Evolutionary conservation across 768 basidiomycete genomes (phyloP), one percentile per base, ranked within the genome.

Genomic region (Amanita subjunquillea): DNA sequence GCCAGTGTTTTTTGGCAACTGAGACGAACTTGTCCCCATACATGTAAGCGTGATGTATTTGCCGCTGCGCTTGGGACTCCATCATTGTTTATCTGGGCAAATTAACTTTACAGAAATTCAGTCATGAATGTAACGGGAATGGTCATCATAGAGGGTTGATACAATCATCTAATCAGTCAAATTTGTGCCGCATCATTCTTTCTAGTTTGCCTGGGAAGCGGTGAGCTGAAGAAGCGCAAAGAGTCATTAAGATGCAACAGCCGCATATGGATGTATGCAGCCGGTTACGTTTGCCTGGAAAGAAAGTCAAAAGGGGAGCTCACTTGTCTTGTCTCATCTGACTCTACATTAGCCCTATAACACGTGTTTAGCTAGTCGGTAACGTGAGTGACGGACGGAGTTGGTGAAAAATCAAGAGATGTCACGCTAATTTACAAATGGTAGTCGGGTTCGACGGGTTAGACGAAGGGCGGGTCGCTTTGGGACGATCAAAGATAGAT

Each of bases 401-500:
- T 44, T n/a, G 43, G 43, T 44, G 34, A 20, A 23, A 17, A 32
- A 17, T 20, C 4, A 47, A 17, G 17, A 37, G 34, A 34, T 48
- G 46, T 48, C 46, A 48, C 46, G 17, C 17, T 36, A 5, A 29
- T 37, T 36, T 48, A 46, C 45, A 46, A 46, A 46, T 46, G n/a
- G 29, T n/a, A 47, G 46, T 38, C 48, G 48, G 48, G 48, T 50
- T n/a, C 38, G 48, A 50, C 37, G 38, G 48, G 32, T 2, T 9
- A 49, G 17, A 32, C 13, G 23, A 37, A 17, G 32, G 48, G 32
- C 29, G 27, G 13, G 27, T n/a, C 27, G 48, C 27, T 50, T 17
- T 40, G 17, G 25, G 40, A 36, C 50, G 40, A 51, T 51, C 50
- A 51, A 22, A n/a, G 50, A 51, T 43, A 51, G 50, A 51, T 51